Evolutionary conservation across 106 monocot species (phyloP).

Genomic region (Acorus gramineus): DNA sequence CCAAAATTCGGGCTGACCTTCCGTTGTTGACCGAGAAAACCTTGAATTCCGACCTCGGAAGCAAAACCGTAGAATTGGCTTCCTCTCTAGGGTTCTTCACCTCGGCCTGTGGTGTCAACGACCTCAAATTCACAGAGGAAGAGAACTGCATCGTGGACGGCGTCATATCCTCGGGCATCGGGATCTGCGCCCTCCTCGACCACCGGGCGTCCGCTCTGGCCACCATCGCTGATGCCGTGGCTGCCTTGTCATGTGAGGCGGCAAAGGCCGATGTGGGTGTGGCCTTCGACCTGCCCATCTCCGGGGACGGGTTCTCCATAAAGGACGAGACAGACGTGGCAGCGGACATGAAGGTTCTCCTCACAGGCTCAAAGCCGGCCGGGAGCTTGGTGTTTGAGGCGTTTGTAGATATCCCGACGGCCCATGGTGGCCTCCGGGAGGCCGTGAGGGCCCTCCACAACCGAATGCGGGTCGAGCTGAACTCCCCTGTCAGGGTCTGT

Average conservation of each 20-base stretch:
- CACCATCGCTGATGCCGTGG: conserved; percentile 58
- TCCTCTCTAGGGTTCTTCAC: conserved; percentile 30
- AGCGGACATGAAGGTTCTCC: conserved; percentile 51
- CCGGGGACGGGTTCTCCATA: conserved; percentile 61
- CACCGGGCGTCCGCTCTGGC: conserved; percentile 37
- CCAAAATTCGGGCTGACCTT: conserved; percentile 26
- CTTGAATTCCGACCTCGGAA: conserved; percentile 14
- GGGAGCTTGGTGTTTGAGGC: conserved; percentile 23
- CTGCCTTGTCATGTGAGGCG: conserved; percentile 79
- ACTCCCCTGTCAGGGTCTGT: conserved; percentile 41
- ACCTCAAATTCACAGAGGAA: conserved; percentile 6
- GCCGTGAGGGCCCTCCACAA: conserved; percentile 53
- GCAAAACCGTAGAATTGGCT: conserved; percentile 44
- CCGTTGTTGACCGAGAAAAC: conserved; percentile 31
- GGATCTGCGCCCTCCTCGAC: conserved; percentile 54
- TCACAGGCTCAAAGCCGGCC: conserved; percentile 63
- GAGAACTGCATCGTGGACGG: conserved; percentile 25
- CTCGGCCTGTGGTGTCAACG: conserved; percentile 36
- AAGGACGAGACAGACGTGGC: conserved; percentile 77
- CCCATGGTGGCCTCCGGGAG: conserved; percentile 54
- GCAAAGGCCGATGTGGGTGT: conserved; percentile 28
- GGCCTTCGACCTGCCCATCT: conserved; percentile 46
- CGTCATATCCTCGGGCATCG: conserved; percentile 25
- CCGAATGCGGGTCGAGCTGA: conserved; percentile 47
- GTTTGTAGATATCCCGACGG: conserved; percentile 43